A percentile compares a stretch with the other conserved stretches of the same genome.
phyloP scores from a whole-genome alignment of 805 yeast genomes.

The Candida sanyiensis region DNA sequence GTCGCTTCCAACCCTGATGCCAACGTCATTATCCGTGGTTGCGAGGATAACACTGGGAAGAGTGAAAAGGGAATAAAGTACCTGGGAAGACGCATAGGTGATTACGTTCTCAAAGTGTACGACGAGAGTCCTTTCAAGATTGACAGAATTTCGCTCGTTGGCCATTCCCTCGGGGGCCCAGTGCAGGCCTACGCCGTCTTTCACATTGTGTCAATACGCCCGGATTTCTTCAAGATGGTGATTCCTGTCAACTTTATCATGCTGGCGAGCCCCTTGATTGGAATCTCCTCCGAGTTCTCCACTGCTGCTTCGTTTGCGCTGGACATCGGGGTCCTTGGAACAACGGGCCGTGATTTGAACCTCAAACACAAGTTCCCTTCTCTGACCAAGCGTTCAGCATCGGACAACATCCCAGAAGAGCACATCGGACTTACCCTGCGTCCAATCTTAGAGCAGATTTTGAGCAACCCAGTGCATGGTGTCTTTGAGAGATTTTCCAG shows the following conservation, averaged over 20 bases:
- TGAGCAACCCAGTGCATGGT: slow-evolving; percentile 66
- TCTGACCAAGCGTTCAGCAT: slow-evolving; percentile 13
- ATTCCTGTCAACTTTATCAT: slow-evolving; percentile 76
- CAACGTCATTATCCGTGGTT: slow-evolving; percentile 79
- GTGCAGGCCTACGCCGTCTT: slow-evolving; percentile 89
- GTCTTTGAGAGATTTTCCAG: slow-evolving; percentile 57
- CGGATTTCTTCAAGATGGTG: slow-evolving; percentile 59
- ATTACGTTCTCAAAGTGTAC: slow-evolving; percentile 45
- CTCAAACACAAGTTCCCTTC: slow-evolving; percentile 39
- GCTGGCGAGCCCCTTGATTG: slow-evolving; percentile 84
- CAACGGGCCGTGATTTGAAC: slow-evolving; percentile 87
- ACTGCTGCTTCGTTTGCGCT: slow-evolving; percentile 76
- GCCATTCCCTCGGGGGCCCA: slow-evolving; percentile 92
- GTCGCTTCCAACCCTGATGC: slow-evolving; percentile 15
- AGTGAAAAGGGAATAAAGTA: slow-evolving; percentile 87
- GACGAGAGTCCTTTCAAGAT: slow-evolving; percentile 42
- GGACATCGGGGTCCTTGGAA: slow-evolving; percentile 85
- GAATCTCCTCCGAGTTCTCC: slow-evolving; percentile 85
- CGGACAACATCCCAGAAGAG: slow-evolving; percentile 1
- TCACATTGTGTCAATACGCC: slow-evolving; percentile 53
- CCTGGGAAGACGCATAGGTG: slow-evolving; percentile 76
- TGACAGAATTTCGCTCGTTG: slow-evolving; percentile 72
- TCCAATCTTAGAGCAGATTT: slow-evolving; percentile 71
- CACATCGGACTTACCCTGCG: slow-evolving; percentile 27
- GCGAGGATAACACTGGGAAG: slow-evolving; percentile 73